Evolutionary conservation across 352 stramenopile genomes (phyloP), one percentile per base, ranked within the genome.

Genomic region (Globisporangium uncinulatum): DNA sequence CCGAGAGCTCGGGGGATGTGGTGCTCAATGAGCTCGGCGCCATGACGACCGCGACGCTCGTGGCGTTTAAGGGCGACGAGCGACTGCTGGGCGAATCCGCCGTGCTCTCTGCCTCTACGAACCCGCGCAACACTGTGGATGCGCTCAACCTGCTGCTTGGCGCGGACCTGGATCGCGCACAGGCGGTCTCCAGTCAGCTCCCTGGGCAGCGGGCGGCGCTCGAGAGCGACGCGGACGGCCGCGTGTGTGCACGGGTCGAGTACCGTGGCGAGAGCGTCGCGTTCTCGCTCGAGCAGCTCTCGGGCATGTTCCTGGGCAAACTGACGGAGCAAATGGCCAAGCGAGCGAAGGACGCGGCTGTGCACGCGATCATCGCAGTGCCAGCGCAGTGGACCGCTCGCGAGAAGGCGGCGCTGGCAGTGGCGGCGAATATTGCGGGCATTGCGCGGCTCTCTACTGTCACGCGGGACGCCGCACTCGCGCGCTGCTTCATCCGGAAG

Each of bases 41-140:
- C 46, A 92, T 95, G 78, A 94, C 85, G 34, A 93, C 83, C 3
- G 83, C 86, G 31, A 91, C 81, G 36, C 67, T 95, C 19, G 83
- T 96, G 56, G 83, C 85, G n/a, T 96, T 96, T 57, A 95, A 92
- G 55, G 77, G 79, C 51, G 73, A 90, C 51, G 85, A 96, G 69
- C 73, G 86, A 0, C 76, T 94, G 17, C 66, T 96, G 31, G 88
- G 88, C 44, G 86, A 97, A 61, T 70, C 82, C 6, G 86, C 84
- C n/a, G 84, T 96, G 57, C 71, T 89, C 42, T 86, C 87, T 34
- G 79, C 87, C 48, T 89, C 74, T 57, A 92, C 83, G 24, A 96
- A 95, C 69, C 83, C 86, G 41, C 60, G 63, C 58, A 95, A 94
- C 74, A 96, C 83, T 8, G 63, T 94, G 44, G 69, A 83, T 56